Percentiles rank a stretch among this genome's conserved stretches.
Evolutionary conservation across 108 stramenopile species (phyloP).

Genomic region (Cyclostephanos invisitatus): DNA sequence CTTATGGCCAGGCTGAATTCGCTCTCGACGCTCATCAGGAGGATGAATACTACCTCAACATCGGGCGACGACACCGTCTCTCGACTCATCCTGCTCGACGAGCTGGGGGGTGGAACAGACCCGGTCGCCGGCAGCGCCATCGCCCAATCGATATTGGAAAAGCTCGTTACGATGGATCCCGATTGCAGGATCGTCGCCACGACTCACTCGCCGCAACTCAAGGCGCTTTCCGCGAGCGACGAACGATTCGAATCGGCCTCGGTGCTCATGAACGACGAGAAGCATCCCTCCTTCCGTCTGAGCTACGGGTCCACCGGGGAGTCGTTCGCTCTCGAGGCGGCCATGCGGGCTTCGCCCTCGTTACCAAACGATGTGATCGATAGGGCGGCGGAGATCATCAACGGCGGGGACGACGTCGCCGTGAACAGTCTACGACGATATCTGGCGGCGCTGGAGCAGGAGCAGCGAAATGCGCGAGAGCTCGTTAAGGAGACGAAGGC

Average conservation of each 20-base stretch:
- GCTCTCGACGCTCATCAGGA: constrained; percentile 56
- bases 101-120: constrained; percentile 82
- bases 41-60: constrained; percentile 6
- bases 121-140: constrained; percentile 73
- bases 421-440: constrained; percentile 31
- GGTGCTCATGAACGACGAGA: constrained; percentile 46
- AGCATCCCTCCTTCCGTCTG: constrained; percentile 61
- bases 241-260: constrained; percentile 65
- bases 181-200: constrained; percentile 68
- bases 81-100: constrained; percentile 69
- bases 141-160: constrained; percentile 75
- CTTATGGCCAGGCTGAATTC: constrained; percentile 68
- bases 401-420: constrained; percentile 39
- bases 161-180: constrained; percentile 39
- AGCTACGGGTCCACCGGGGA: constrained; percentile 76
- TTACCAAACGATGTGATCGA: constrained; percentile 67
- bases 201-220: constrained; percentile 79
- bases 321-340: constrained; percentile 76
- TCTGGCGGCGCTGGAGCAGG: constrained; percentile 54
- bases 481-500: constrained; percentile 37
- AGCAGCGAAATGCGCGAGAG: constrained; percentile 30
- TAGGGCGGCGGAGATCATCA: constrained; percentile 60
- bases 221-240: constrained; percentile 61
- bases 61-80: constrained; percentile 4
- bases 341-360: constrained; percentile 54